Conservation (phyloP, 73 alveolate genomes). For the Paramecium sonneborni region DNA sequence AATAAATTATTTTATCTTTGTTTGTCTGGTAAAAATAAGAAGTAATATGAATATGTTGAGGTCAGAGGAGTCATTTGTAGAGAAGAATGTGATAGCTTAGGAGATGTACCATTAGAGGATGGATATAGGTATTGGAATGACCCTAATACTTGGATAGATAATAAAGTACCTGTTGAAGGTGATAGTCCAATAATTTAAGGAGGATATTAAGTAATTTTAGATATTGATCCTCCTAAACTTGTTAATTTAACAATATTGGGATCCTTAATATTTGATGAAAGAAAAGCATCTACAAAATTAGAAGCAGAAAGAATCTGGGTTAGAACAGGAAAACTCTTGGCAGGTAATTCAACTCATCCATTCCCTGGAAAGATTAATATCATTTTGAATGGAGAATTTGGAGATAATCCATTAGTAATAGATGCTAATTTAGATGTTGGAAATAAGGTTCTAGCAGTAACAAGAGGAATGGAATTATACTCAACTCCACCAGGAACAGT, state of each 20-base stretch:
- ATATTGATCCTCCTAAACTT: conserved; percentile 39
- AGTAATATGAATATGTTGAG: background rate
- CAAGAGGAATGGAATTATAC: background rate
- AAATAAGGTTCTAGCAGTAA: background rate
- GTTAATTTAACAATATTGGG: background rate
- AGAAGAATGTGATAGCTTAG: background rate
- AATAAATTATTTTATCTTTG: background rate
- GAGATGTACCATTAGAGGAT: background rate
- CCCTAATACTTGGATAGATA: conserved; percentile 1
- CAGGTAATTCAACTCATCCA: background rate
- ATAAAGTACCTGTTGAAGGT: conserved; percentile 21
- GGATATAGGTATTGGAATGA: conserved; percentile 25
- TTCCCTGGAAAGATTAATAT: background rate
- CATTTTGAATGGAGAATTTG: background rate
- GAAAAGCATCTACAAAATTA: background rate
- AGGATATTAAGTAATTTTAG: background rate
- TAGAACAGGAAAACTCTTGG: background rate
- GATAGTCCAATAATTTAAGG: background rate
- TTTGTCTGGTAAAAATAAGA: conserved; percentile 1
- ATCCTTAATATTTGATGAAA: background rate
- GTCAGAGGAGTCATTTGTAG: background rate
- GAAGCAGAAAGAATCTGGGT: background rate
- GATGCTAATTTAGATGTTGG: background rate
- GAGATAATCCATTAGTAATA: background rate
- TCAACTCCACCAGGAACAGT: background rate